Conservation (phyloP, 202 grass and related monocot species). For the Saccharum hybrid region DNA sequence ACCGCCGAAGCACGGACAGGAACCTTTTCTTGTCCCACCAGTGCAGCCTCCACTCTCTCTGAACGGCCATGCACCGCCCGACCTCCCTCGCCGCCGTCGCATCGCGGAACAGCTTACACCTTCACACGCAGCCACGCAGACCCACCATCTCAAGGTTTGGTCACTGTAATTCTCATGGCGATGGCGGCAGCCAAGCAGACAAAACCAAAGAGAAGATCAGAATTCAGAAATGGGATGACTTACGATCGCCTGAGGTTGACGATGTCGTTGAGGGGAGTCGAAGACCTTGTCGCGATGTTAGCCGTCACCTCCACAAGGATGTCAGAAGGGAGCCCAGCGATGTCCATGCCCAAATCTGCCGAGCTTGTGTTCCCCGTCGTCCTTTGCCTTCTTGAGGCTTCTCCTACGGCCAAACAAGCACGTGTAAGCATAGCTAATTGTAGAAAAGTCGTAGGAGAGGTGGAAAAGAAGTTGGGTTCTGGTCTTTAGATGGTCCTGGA, state of each 20-base stretch:
- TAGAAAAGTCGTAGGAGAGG: conserved; percentile 37
- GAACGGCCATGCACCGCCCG: conserved; percentile 44
- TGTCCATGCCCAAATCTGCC: conserved; percentile 31
- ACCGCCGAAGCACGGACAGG: conserved; percentile 45
- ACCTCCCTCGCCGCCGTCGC: conserved; percentile 43
- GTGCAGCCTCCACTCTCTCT: conserved; percentile 51
- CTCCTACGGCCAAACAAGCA: conserved; percentile 30
- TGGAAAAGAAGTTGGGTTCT: conserved; percentile 40
- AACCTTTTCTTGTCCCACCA: conserved; percentile 57
- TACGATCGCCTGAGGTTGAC: conserved; percentile 52
- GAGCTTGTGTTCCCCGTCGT: not conserved
- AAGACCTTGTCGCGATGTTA: conserved; percentile 26
- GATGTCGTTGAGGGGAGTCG: conserved; percentile 37
- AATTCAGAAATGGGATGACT: conserved; percentile 23
- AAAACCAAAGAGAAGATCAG: not conserved
- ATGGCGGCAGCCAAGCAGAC: not conserved
- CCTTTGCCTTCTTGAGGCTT: conserved; percentile 42
- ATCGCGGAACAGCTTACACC: conserved; percentile 50
- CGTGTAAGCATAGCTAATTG: conserved; percentile 45
- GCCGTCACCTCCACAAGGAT: conserved; percentile 51
- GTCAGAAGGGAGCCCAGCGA: conserved; percentile 45
- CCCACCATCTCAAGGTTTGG: not conserved
- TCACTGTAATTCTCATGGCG: not conserved
- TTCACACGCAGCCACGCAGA: not conserved
- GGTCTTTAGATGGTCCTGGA: conserved; percentile 44